Conservation (phyloP, 2,329 filamentous ascomycete genomes). For the Botrytis pseudocinerea region DNA sequence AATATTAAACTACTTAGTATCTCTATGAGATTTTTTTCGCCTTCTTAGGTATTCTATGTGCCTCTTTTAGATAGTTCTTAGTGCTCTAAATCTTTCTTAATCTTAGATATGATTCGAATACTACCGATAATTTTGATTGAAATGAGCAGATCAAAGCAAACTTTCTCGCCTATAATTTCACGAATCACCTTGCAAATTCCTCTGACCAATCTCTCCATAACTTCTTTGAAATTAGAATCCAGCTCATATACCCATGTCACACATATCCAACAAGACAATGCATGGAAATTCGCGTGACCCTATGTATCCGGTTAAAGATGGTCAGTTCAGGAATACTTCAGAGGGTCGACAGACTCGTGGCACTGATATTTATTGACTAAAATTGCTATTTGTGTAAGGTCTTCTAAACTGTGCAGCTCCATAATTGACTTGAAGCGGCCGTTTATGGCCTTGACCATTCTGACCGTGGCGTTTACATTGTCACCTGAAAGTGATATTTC, state of each 20-base stretch:
- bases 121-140: neutral
- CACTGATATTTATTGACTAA: constrained; percentile 6
- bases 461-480: neutral
- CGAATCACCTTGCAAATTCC: neutral
- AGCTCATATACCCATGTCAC: neutral
- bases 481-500: neutral
- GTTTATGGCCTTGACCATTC: neutral
- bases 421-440: neutral
- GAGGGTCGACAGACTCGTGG: neutral
- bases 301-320: neutral
- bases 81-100: neutral
- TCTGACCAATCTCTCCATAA: neutral
- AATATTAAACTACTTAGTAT: neutral
- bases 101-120: neutral
- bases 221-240: neutral
- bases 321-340: neutral
- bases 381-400: neutral
- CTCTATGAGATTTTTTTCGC: neutral
- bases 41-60: neutral
- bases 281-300: neutral
- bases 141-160: neutral
- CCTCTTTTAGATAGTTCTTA: neutral
- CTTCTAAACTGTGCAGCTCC: neutral
- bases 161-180: neutral
- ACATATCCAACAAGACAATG: neutral